phyloP scores from a whole-genome alignment of 805 yeast species.

The Starmerella apicola region DNA sequence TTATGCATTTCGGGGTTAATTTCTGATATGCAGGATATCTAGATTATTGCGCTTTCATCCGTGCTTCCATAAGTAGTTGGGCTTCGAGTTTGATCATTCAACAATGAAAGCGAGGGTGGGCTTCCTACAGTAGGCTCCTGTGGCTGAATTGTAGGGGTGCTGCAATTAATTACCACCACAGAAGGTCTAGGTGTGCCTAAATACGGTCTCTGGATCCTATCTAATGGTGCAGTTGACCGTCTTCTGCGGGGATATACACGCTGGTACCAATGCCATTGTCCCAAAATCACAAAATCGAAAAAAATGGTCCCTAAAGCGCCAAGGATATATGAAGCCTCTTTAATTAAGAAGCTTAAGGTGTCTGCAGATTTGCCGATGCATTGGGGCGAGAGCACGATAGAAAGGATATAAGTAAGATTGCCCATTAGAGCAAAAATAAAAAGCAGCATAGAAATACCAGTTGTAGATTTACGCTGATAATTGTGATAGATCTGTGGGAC shows the following conservation, averaged over 20 bases:
- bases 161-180: background rate
- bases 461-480: constrained; percentile 64
- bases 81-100: background rate
- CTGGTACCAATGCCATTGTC: constrained; percentile 22
- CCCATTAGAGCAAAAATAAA: constrained; percentile 71
- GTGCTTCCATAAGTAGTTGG: background rate
- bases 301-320: constrained; percentile 79
- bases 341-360: constrained; percentile 39
- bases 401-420: constrained; percentile 60
- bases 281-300: constrained; percentile 48
- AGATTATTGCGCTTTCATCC: background rate
- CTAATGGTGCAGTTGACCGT: constrained; percentile 10
- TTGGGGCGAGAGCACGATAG: constrained; percentile 46
- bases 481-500: constrained; percentile 77
- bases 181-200: constrained; percentile 8
- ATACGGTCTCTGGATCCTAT: constrained; percentile 15
- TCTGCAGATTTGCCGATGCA: constrained; percentile 35
- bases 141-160: background rate
- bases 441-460: constrained; percentile 70
- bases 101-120: background rate
- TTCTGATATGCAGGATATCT: background rate
- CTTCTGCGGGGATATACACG: constrained; percentile 4
- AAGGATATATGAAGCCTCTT: constrained; percentile 67
- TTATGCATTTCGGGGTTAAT: background rate
- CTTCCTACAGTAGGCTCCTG: background rate